Evolutionary conservation across 2,329 filamentous ascomycete species (phyloP).

Genomic region (Trichoderma simmonsii): DNA sequence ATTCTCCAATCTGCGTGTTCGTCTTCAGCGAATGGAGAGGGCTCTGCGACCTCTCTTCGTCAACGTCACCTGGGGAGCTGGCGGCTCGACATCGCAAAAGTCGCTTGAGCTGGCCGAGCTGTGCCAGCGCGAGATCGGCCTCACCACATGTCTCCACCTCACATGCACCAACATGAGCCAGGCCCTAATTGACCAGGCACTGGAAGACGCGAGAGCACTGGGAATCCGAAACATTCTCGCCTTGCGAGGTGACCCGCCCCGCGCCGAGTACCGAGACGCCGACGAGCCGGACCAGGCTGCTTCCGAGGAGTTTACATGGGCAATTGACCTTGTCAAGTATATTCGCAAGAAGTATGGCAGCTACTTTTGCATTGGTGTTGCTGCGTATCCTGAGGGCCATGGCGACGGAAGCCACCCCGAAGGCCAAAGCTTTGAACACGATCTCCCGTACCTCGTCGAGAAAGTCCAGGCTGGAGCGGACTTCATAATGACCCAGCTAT

Average conservation of each 20-base stretch:
- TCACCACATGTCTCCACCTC: slow-evolving; percentile 93
- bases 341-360: slow-evolving; percentile 83
- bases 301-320: slow-evolving; percentile 81
- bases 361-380: slow-evolving; percentile 95
- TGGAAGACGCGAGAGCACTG: slow-evolving; percentile 85
- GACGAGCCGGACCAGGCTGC: slow-evolving; percentile 56
- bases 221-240: slow-evolving; percentile 94
- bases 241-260: slow-evolving; percentile 83
- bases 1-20: slow-evolving; percentile 87
- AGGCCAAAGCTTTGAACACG: slow-evolving; percentile 67
- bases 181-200: slow-evolving; percentile 76
- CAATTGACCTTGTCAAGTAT: slow-evolving; percentile 83
- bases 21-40: slow-evolving; percentile 91
- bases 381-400: slow-evolving; percentile 93
- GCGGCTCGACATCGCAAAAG: slow-evolving; percentile 85
- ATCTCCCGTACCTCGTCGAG: slow-evolving; percentile 84
- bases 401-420: slow-evolving; percentile 82
- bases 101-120: slow-evolving; percentile 93
- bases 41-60: slow-evolving; percentile 90
- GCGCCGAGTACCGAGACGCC: slow-evolving; percentile 72
- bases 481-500: slow-evolving; percentile 98
- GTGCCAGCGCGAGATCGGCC: slow-evolving; percentile 84
- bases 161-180: slow-evolving; percentile 98
- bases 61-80: slow-evolving; percentile 96
- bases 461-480: slow-evolving; percentile 90